Conservation (phyloP, 23 red algal genomes). For the Gracilaria caudata region DNA sequence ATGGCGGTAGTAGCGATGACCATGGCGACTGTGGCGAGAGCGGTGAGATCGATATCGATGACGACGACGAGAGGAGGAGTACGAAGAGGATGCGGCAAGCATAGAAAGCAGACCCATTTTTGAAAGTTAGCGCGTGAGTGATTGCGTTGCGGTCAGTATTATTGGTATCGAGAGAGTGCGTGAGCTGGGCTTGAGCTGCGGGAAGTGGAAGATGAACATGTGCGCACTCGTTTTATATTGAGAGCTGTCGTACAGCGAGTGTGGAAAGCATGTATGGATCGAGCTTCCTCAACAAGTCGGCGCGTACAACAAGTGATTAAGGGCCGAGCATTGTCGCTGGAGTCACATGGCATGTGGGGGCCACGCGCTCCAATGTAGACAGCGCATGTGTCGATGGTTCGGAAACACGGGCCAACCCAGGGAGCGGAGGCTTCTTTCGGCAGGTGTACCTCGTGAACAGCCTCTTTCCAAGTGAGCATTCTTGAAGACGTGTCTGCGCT, state of each 20-base stretch:
- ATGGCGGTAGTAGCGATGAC: conserved; percentile 12
- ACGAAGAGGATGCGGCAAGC: conserved; percentile 7
- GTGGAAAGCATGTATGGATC: conserved; percentile 13
- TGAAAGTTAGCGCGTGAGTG: neutral
- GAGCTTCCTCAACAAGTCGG: conserved; percentile 5
- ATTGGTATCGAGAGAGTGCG: neutral
- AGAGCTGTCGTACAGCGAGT: neutral
- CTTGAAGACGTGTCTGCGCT: conserved; percentile 36
- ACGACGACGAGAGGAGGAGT: conserved; percentile 3
- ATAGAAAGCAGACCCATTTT: conserved; percentile 33
- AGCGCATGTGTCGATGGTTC: neutral
- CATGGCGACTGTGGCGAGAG: conserved; percentile 23
- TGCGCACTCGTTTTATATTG: neutral
- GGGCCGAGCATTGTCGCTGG: conserved; percentile 16
- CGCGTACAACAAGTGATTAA: conserved; percentile 1
- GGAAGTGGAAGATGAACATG: conserved; percentile 6
- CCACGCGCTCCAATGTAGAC: neutral
- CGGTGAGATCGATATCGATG: conserved; percentile 31
- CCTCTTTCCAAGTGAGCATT: conserved; percentile 34
- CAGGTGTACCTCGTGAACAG: neutral
- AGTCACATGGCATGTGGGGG: conserved; percentile 5
- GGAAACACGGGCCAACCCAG: conserved; percentile 13
- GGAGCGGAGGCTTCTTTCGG: conserved; percentile 30
- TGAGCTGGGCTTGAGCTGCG: neutral
- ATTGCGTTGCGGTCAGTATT: neutral